Percentiles rank a stretch among this genome's conserved stretches.
phyloP scores from a whole-genome alignment of 805 yeast species.

The Ogataea haglerorum region DNA sequence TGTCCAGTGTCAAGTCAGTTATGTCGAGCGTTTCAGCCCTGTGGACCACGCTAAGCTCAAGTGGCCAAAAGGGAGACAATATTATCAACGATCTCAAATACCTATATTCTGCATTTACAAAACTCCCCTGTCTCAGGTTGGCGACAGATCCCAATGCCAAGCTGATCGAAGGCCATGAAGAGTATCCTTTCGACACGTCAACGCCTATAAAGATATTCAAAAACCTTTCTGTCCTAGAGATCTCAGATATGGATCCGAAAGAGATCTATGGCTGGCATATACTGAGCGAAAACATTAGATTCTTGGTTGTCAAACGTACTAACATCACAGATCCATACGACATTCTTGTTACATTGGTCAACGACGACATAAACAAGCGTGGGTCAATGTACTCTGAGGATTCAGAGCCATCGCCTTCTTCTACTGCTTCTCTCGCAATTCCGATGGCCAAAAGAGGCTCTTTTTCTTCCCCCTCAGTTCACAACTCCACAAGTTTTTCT shows the following conservation, averaged over 20 bases:
- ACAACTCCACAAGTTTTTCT: conserved; percentile 9
- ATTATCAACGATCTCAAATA: conserved; percentile 45
- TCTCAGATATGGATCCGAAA: conserved; percentile 58
- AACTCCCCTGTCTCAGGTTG: conserved; percentile 58
- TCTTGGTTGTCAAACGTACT: conserved; percentile 50
- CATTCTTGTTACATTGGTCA: conserved; percentile 47
- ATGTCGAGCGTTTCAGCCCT: conserved; percentile 44
- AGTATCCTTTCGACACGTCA: conserved; percentile 67
- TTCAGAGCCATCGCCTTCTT: conserved; percentile 16
- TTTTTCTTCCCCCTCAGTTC: conserved; percentile 20
- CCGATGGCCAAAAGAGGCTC: conserved; percentile 21
- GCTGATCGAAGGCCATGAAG: conserved; percentile 60
- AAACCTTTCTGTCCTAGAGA: conserved; percentile 58
- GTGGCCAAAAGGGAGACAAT: conserved; percentile 44
- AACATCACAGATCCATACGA: conserved; percentile 52
- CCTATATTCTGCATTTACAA: conserved; percentile 59
- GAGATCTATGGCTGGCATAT: conserved; percentile 65
- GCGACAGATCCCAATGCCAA: conserved; percentile 58
- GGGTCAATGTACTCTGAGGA: conserved; percentile 25
- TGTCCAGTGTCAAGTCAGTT: conserved; percentile 53
- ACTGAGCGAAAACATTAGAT: conserved; percentile 51
- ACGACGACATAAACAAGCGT: conserved; percentile 43
- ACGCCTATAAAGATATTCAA: conserved; percentile 62
- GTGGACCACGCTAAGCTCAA: conserved; percentile 35
- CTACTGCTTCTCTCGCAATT: conserved; percentile 18